Base-by-base conservation (phyloP, 2,329 filamentous ascomycete genomes). In the Karstenula rhodostoma region DNA sequence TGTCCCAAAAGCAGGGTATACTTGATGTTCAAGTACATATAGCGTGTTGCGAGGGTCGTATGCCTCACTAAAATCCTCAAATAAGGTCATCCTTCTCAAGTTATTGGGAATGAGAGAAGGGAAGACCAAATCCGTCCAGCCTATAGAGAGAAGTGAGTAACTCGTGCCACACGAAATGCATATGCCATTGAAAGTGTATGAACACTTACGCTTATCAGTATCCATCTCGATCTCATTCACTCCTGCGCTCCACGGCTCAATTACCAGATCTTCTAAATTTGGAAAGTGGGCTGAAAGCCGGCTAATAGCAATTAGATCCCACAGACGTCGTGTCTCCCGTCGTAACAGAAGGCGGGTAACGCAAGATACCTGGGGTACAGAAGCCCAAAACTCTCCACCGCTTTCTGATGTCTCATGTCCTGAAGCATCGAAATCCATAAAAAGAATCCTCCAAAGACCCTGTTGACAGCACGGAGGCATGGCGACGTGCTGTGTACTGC, bases 271-370 rank as follows among this genome's bases (percentile, higher is more conserved):
- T 46, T 59, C 15, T 53, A 63, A 13, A 40, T 59, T 63, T 35
- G 61, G 61, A 46, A 63, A 44, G 19, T 29, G 46, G 4, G 33
- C 44, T 33, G 32, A 15, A 46, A 57, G 29, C 50, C 22, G 40
- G 19, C 27, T 43, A 23, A 62, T 46, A 25, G 57, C 25, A 10
- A 9, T n/a, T n/a, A 47, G 42, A 22, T 57, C 57, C 60, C 57
- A 62, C 55, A 53, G 52, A 17, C 52, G 35, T 4, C 57, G 60
- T 54, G 60, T 62, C 43, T 62, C 57, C 32, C 60, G 60, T 19
- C 60, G 60, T 32, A 59, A 49, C 2, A 59, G 53, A 23, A 62
- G 37, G 55, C 49, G 25, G 19, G 60, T 62, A 8, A 60, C 53
- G 27, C 40, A 29, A 27, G 57, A 33, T 40, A 57, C 55, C 27